Evolutionary conservation across 768 basidiomycete genomes (phyloP).

Genomic region (Punctularia strigosozonata): DNA sequence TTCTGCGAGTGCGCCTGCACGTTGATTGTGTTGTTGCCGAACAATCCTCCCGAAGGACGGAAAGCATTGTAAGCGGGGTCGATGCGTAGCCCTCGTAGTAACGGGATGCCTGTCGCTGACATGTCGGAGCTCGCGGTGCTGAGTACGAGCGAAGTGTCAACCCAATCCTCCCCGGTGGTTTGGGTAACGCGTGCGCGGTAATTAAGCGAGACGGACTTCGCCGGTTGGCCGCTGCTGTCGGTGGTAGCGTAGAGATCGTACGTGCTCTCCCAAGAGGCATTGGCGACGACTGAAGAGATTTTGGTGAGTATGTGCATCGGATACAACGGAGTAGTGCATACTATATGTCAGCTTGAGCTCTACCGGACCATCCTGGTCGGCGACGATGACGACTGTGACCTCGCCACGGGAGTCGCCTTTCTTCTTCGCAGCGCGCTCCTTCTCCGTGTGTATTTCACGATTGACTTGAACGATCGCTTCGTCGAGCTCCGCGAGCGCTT

Average conservation of each 20-base stretch:
- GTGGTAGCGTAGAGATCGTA: conserved; percentile 50
- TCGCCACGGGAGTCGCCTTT: conserved; percentile 16
- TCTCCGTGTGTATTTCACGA: conserved; percentile 26
- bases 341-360: conserved; percentile 43
- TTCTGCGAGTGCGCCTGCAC: not conserved
- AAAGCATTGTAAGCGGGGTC: no score
- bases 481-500: conserved; percentile 21
- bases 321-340: conserved; percentile 15
- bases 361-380: conserved; percentile 23
- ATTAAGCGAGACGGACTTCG: conserved; percentile 32
- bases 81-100: conserved; percentile 22
- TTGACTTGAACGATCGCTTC: conserved; percentile 28
- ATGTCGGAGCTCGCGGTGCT: conserved; percentile 35
- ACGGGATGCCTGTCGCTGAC: conserved; percentile 21
- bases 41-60: no score
- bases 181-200: conserved; percentile 45
- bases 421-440: conserved; percentile 20
- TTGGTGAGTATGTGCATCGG: not conserved
- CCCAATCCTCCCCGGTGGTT: conserved; percentile 53
- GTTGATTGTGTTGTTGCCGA: conserved; percentile 5
- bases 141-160: conserved; percentile 32
- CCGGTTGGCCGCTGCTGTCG: conserved; percentile 28
- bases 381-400: conserved; percentile 30
- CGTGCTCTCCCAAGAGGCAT: conserved; percentile 38
- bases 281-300: conserved; percentile 30